Evolutionary conservation across 1,284 basidiomycete species (phyloP).

Genomic region (Irpex rosettiformis): DNA sequence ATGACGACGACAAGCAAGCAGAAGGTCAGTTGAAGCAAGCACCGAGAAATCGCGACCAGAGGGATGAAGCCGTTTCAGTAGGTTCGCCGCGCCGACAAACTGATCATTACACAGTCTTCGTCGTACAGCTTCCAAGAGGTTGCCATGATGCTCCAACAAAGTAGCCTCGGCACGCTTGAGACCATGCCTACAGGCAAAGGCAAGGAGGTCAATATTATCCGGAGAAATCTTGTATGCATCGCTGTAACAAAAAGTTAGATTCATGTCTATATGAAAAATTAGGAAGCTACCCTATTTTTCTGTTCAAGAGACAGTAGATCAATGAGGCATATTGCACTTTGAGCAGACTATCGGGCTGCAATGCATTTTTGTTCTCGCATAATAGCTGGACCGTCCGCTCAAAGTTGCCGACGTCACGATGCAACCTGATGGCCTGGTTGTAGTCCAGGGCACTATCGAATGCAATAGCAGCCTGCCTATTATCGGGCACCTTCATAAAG

Average conservation of each 20-base stretch:
- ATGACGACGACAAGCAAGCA: constrained; percentile 25
- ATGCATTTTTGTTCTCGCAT: constrained; percentile 22
- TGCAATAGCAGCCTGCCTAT: constrained; percentile 40
- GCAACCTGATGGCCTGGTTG: constrained; percentile 40
- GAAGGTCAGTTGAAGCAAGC: background rate
- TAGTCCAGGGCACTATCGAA: constrained; percentile 43
- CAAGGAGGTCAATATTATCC: constrained; percentile 46
- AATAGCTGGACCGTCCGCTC: constrained; percentile 50
- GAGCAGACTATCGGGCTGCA: constrained; percentile 33
- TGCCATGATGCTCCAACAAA: constrained; percentile 42
- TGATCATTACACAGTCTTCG: constrained; percentile 34
- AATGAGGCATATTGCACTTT: constrained; percentile 45
- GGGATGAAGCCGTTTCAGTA: background rate
- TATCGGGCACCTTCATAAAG: constrained; percentile 38
- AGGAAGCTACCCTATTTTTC: constrained; percentile 38
- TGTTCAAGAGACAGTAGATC: constrained; percentile 44
- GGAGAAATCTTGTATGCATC: constrained; percentile 48
- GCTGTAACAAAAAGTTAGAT: constrained; percentile 27
- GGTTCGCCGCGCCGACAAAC: background rate
- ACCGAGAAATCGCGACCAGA: background rate
- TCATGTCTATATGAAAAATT: background rate
- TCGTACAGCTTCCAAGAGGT: constrained; percentile 49
- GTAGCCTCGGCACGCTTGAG: constrained; percentile 49
- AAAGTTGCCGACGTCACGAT: constrained; percentile 45
- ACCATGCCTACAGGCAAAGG: constrained; percentile 53